Conservation (phyloP, 345 rosid genomes). For the Trapa bicornis region DNA sequence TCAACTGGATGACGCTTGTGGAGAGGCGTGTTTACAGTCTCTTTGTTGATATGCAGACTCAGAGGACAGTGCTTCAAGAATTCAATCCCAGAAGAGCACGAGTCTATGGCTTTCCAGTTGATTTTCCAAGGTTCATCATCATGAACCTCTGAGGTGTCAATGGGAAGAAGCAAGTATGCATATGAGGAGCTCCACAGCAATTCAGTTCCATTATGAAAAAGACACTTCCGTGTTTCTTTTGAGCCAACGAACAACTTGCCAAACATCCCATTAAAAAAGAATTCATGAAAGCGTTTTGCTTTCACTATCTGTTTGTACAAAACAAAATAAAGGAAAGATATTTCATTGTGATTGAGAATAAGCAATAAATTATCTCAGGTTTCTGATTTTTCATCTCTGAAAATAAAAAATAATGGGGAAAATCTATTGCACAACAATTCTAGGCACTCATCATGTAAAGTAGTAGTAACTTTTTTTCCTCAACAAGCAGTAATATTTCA, state of each 20-base stretch:
- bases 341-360: neutral
- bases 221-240: conserved; percentile 38
- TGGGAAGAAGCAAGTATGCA: conserved; percentile 73
- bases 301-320: conserved; percentile 35
- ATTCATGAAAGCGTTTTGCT: conserved; percentile 70
- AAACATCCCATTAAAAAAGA: conserved; percentile 73
- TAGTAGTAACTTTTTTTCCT: too few relatives aligned
- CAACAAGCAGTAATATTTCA: too few relatives aligned
- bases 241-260: conserved; percentile 58
- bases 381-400: too few relatives aligned
- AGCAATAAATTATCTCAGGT: too few relatives aligned
- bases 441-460: too few relatives aligned
- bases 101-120: conserved; percentile 49
- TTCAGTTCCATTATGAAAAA: conserved; percentile 38
- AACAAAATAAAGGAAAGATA: conserved; percentile 4
- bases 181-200: conserved; percentile 53
- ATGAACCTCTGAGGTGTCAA: conserved; percentile 25
- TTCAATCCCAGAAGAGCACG: conserved; percentile 40
- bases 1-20: conserved; percentile 11
- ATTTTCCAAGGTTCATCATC: conserved; percentile 25
- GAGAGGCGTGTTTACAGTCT: conserved; percentile 9
- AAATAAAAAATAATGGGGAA: too few relatives aligned
- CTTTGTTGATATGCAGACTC: conserved; percentile 12
- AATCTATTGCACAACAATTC: too few relatives aligned
- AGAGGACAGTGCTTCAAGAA: conserved; percentile 32